Evolutionary conservation across 73 alveolate genomes (phyloP).

Genomic region (Blepharisma japonicum): DNA sequence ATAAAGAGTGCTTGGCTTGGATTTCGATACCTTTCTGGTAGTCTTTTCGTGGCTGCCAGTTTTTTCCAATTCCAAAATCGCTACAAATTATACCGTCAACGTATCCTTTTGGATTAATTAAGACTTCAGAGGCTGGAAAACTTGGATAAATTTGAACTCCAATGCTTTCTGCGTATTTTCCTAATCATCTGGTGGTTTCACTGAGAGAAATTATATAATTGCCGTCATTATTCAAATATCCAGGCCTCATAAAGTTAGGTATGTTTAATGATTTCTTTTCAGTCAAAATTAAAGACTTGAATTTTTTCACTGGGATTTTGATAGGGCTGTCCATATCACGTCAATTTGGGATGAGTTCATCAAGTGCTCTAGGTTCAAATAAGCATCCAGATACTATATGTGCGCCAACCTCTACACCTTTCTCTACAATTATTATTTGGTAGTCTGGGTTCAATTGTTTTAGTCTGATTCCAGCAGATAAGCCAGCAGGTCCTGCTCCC

Average conservation of each 20-base stretch:
- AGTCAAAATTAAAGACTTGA: neutral
- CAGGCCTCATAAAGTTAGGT: conserved; percentile 6
- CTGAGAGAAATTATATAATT: conserved; percentile 84
- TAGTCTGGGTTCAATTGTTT: conserved; percentile 60
- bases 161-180: conserved; percentile 79
- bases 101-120: conserved; percentile 59
- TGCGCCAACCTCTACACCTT: conserved; percentile 72
- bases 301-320: neutral
- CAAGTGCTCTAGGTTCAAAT: conserved; percentile 72
- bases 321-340: conserved; percentile 38
- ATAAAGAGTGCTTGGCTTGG: conserved; percentile 69
- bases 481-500: conserved; percentile 92
- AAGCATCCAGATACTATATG: conserved; percentile 83
- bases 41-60: conserved; percentile 53
- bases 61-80: conserved; percentile 77
- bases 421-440: conserved; percentile 71
- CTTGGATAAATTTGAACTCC: conserved; percentile 92
- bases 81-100: conserved; percentile 81
- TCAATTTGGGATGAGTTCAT: conserved; percentile 84
- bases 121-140: conserved; percentile 36
- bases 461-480: conserved; percentile 70
- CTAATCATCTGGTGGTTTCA: conserved; percentile 84
- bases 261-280: neutral
- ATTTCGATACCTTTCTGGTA: conserved; percentile 39
- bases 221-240: conserved; percentile 65